Base-by-base conservation (phyloP, 345 rosid genomes). In the Erysimum cheiranthoides region DNA sequence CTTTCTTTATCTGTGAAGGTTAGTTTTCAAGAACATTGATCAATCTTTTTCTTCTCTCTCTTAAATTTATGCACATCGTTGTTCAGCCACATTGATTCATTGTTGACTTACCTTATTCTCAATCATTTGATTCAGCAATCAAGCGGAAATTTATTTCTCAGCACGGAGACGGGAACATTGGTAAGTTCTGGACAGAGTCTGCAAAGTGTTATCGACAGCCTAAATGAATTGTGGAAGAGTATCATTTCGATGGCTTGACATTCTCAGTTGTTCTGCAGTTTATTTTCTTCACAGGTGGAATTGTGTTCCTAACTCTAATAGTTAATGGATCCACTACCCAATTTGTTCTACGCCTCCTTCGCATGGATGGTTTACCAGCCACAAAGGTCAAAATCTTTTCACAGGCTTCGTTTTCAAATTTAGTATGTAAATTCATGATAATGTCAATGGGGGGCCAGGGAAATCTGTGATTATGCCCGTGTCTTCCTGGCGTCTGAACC, bases 281-380 rank as follows among this genome's bases (percentile, higher is more conserved):
- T 79, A 84, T 90, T 61, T 94, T 92, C 87, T 88, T 90, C 88
- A 94, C 97, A 35, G 97, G 97, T 43, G 97, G 99, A 76, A 92
- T 94, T 61, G 99, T 94, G 66, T 89, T 94, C 84, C 82, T 94
- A 79, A 94, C 98, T 1, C 91, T 94, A 27, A 83, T 86, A 61
- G 62, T 95, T 65, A 95, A 95, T 81, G 99, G 99, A 69, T 90
- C 99, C 71, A 90, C 96, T 66, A 89, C 97, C 6, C 97, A 92
- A 61, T 90, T 87, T 79, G 36, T 87, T 80, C 78, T 95, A 79
- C 97, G 84, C 74, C 81, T 89, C 75, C 88, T 95, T 25, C 75
- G 70, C 65, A 71, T 95, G 97, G 92, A 86, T 79, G 88, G 85
- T 81, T 78, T 92, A 60, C 82, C 98, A 36, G 76, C 88, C 42